A percentile compares a stretch with the other conserved stretches of the same genome.
These are phyloP conservation scores for Schizosaccharomyces lindneri DNA, from an alignment of 805 yeast genomes.

Conservation along the genomic window DNA sequence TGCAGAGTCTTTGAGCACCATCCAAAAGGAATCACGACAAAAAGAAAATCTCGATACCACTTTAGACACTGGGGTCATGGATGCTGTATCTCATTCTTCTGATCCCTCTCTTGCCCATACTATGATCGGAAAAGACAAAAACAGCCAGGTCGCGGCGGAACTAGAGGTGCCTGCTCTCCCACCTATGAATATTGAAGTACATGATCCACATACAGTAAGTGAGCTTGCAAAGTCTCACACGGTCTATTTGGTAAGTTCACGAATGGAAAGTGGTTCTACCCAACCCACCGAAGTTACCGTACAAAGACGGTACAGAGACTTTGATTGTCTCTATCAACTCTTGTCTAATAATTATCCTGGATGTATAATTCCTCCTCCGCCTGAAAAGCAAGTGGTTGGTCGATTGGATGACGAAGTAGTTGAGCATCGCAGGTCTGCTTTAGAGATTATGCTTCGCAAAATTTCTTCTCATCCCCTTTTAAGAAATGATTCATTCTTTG, in stretches of 20 bases:
- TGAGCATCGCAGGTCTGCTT: slow-evolving; percentile 57
- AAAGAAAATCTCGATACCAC: too few relatives aligned
- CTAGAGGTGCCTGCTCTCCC: slow-evolving; percentile 2
- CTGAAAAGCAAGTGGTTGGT: slow-evolving; percentile 82
- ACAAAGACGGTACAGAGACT: slow-evolving; percentile 70
- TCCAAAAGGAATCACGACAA: too few relatives aligned
- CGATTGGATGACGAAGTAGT: slow-evolving; percentile 75
- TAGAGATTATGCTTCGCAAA: slow-evolving; percentile 65
- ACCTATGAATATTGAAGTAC: slow-evolving; percentile 40
- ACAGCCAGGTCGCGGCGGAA: too few relatives aligned
- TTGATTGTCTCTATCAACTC: slow-evolving; percentile 82
- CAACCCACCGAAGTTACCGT: slow-evolving; percentile 23
- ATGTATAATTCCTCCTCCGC: slow-evolving; percentile 77
- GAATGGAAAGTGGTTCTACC: slow-evolving; percentile 8
- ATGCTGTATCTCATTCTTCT: too few relatives aligned
- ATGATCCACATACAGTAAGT: slow-evolving; percentile 79
- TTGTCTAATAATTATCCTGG: slow-evolving; percentile 75
- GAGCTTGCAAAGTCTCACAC: slow-evolving; percentile 75
- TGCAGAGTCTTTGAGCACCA: too few relatives aligned
- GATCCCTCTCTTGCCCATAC: too few relatives aligned
- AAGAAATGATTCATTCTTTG: slow-evolving; percentile 49
- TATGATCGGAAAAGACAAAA: too few relatives aligned
- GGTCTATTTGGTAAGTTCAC: slow-evolving; percentile 54
- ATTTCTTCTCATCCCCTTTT: slow-evolving; percentile 33
- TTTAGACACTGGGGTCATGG: too few relatives aligned